These are phyloP conservation scores for Chrysosporium queenslandicum DNA, from an alignment of 2,329 filamentous ascomycete species.

Conservation along the genomic window DNA sequence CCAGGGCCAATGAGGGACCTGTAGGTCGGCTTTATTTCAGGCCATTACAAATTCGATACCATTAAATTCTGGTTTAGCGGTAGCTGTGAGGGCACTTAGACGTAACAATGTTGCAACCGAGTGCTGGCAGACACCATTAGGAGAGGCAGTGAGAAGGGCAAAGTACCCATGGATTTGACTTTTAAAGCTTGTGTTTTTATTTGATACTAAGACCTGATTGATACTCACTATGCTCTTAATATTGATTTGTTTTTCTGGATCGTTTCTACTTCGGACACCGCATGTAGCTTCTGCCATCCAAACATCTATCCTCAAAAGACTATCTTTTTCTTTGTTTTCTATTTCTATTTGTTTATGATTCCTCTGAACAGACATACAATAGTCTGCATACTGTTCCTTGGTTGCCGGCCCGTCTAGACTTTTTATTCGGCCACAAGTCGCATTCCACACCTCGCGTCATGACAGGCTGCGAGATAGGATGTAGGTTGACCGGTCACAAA, in stretches of 20 bases:
- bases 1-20: background rate
- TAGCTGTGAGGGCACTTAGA: background rate
- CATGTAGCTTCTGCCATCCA: background rate
- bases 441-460: background rate
- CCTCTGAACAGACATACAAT: background rate
- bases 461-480: too few relatives aligned
- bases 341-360: background rate
- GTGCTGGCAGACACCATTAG: background rate
- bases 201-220: slow-evolving; percentile 13
- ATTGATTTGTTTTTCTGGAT: slow-evolving; percentile 7
- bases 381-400: background rate
- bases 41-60: slow-evolving; percentile 5
- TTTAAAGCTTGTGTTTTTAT: slow-evolving; percentile 6
- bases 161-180: slow-evolving; percentile 9
- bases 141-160: slow-evolving; percentile 4
- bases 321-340: background rate
- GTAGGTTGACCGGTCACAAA: too few relatives aligned
- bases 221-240: slow-evolving; percentile 13
- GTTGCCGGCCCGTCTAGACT: background rate
- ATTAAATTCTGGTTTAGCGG: slow-evolving; percentile 7
- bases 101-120: background rate
- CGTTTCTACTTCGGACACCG: background rate
- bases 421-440: background rate
- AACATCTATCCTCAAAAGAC: too few relatives aligned
- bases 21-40: background rate